These are phyloP conservation scores for Closterium sp. DNA, from an alignment of 139 green algal species.

Conservation along the genomic window DNA sequence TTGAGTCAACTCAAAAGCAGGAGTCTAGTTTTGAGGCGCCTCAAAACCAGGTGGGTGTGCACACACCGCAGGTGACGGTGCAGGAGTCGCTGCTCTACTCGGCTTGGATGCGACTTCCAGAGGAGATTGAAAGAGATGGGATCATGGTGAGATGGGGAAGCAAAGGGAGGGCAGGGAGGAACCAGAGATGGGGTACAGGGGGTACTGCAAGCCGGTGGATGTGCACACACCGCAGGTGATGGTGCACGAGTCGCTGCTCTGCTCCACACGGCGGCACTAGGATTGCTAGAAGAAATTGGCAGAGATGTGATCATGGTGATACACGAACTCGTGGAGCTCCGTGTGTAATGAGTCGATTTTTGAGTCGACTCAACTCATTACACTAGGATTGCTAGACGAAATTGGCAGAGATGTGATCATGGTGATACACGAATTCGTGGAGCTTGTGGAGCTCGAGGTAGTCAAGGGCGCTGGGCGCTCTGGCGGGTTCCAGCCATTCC, in stretches of 20 bases:
- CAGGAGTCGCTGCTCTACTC: slow-evolving; percentile 63
- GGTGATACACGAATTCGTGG: too few species aligned
- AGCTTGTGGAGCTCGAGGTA: too few species aligned
- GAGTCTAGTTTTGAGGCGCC: slow-evolving; percentile 55
- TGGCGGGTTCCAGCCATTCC: background rate
- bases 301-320: too few species aligned
- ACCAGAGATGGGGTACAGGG: too few species aligned
- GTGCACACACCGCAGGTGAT: slow-evolving; percentile 53
- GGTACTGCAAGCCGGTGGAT: slow-evolving; percentile 55
- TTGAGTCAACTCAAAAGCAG: too few species aligned
- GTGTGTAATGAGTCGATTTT: too few species aligned
- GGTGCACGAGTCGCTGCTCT: slow-evolving; percentile 67
- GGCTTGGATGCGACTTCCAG: slow-evolving; percentile 64
- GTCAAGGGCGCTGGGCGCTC: background rate
- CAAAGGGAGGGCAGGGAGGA: too few species aligned
- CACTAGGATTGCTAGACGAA: background rate
- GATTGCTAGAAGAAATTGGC: slow-evolving; percentile 47
- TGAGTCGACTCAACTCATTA: too few species aligned
- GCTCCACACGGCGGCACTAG: slow-evolving; percentile 68
- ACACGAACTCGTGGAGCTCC: too few species aligned
- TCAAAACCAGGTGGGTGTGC: slow-evolving; percentile 24
- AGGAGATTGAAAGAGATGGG: background rate
- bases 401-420: background rate
- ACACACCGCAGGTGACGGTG: slow-evolving; percentile 59
- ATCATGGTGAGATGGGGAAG: background rate